These are phyloP conservation scores for Cercis canadensis DNA, from an alignment of 306 rosid genomes.

Conservation along the genomic window DNA sequence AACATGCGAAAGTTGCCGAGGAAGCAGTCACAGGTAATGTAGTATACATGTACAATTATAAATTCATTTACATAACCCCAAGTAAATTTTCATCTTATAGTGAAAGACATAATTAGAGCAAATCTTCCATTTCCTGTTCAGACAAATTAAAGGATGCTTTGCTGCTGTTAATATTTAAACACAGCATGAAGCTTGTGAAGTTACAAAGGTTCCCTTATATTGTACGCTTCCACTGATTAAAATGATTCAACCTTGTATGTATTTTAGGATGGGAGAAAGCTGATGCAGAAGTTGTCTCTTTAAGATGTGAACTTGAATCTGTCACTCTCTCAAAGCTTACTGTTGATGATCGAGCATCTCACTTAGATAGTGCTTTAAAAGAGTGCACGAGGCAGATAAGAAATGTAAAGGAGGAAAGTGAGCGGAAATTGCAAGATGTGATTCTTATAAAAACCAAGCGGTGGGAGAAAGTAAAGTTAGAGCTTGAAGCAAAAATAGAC, in stretches of 20 bases:
- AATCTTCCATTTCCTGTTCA: neutral
- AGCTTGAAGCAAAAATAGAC: constrained; percentile 70
- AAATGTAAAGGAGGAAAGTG: constrained; percentile 79
- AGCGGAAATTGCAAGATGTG: constrained; percentile 79
- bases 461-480: constrained; percentile 75
- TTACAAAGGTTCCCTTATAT: too few species aligned
- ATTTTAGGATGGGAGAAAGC: constrained; percentile 95
- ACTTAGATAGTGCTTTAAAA: constrained; percentile 89
- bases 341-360: constrained; percentile 77
- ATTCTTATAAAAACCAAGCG: constrained; percentile 66
- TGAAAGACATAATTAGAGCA: neutral
- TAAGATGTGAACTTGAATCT: constrained; percentile 75
- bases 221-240: neutral
- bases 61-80: neutral
- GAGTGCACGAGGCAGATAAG: constrained; percentile 88
- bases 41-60: constrained; percentile 8
- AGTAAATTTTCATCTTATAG: too few species aligned
- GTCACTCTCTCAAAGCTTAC: constrained; percentile 72
- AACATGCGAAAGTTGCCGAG: constrained; percentile 96
- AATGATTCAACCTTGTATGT: constrained; percentile 12
- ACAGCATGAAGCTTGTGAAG: too few species aligned
- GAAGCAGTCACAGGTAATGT: constrained; percentile 90
- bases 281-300: constrained; percentile 83
- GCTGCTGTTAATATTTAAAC: neutral
- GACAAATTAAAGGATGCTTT: neutral